phyloP scores from a whole-genome alignment of 176 grass and related monocot species.

The Tillandsia leiboldiana region DNA sequence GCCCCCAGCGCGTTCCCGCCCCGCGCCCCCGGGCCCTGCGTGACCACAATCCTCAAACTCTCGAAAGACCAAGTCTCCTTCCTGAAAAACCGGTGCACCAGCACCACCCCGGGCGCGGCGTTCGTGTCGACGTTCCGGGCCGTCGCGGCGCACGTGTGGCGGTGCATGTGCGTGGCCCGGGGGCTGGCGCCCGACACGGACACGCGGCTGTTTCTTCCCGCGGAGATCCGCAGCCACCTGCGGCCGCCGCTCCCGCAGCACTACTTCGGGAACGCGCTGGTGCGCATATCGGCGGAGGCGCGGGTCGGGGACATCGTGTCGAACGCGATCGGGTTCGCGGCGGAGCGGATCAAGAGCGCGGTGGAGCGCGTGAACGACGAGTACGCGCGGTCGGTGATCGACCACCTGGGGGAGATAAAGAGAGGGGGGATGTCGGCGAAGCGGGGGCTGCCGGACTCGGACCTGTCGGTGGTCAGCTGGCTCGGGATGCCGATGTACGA shows the following conservation, averaged over 20 bases:
- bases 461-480: conserved; percentile 5
- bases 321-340: not conserved
- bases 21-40: not conserved
- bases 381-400: conserved; percentile 10
- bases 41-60: not conserved
- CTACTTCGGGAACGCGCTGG: conserved; percentile 8
- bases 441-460: not conserved
- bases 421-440: not conserved
- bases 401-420: not conserved
- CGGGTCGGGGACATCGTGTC: not conserved
- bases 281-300: not conserved
- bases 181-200: not conserved
- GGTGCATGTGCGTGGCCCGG: conserved; percentile 8
- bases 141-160: conserved; percentile 3
- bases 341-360: conserved; percentile 1
- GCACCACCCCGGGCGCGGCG: not conserved
- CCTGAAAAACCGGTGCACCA: not conserved
- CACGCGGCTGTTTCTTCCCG: not conserved
- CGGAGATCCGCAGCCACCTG: not conserved
- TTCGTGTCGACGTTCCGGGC: conserved; percentile 3
- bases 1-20: not conserved
- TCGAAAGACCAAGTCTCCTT: not conserved
- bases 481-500: conserved; percentile 13
- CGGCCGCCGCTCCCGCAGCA: not conserved
- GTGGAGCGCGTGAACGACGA: conserved; percentile 10